Base-by-base conservation (phyloP, 2,329 filamentous ascomycete species). In the Talaromyces rugulosus region DNA sequence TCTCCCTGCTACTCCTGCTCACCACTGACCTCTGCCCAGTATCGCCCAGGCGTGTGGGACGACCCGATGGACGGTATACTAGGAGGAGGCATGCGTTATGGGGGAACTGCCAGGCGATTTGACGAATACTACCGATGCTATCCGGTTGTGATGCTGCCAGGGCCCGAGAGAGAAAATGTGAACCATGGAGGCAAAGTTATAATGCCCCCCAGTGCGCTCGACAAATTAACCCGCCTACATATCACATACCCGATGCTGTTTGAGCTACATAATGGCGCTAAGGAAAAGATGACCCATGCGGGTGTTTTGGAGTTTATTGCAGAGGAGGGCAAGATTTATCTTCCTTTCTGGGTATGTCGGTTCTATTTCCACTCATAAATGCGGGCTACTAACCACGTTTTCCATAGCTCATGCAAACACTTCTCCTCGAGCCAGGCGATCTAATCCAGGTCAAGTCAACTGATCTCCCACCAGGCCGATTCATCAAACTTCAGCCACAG, bases 101-200 rank as follows among this genome's bases (percentile, higher is more conserved):
- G 75, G 51, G 79, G 77, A 57, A 76, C 75, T 70, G 82, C 78
- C 68, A 90, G 92, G 70, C 91, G 93, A 64, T 99, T 99, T 80
- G 94, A 99, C 77, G 95, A 99, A 78, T 98, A 96, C 81, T 98
- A 97, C 79, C 89, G 95, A 71, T 97, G 93, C 82, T 99, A 98
- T 73, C 95, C 95, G 51, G 85, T 97, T 70, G 88, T 89, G 70
- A 98, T 99, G 93, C 87, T 96, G 65, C 92, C 93, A 12, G 93
- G 94, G 2, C 87, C 91, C 42, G 93, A 97, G 71, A 86, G 95
- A 67, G 89, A 91, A 58, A 89, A 93, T 68, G 88, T 96, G 65
- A 98, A 98, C 81, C 93, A 95, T 74, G 95, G 95, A 68, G 96
- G 94, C 77, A 99, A 99, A 82, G 94, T 99, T 70, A 91, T 99